These are phyloP conservation scores for Phytophthora brassicae DNA, from an alignment of 352 stramenopile species.

Conservation along the genomic window DNA sequence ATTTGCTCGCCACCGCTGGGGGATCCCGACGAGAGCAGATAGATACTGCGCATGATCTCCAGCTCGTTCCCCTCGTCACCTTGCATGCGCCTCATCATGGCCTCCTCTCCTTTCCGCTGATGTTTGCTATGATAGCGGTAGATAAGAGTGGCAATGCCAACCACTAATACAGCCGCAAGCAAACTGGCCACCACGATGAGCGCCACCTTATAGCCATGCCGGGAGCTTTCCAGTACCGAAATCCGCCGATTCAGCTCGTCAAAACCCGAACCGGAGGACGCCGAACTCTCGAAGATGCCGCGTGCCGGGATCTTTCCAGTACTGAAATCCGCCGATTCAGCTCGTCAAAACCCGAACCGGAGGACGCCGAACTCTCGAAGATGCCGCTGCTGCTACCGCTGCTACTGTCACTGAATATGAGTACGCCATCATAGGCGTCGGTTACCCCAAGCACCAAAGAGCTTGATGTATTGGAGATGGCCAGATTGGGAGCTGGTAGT, in stretches of 20 bases:
- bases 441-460: constrained; percentile 44
- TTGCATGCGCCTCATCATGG: constrained; percentile 39
- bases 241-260: constrained; percentile 22
- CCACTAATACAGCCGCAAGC: constrained; percentile 14
- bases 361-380: constrained; percentile 8
- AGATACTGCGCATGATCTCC: constrained; percentile 46
- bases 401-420: constrained; percentile 5
- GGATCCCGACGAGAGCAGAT: constrained; percentile 39
- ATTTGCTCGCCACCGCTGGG: constrained; percentile 11
- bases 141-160: constrained; percentile 1
- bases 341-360: constrained; percentile 23
- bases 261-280: constrained; percentile 16
- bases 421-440: constrained; percentile 51
- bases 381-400: constrained; percentile 10
- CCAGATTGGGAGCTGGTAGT: constrained; percentile 37
- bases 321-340: constrained; percentile 18
- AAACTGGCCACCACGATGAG: constrained; percentile 35
- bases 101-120: constrained; percentile 37
- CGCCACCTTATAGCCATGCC: constrained; percentile 32
- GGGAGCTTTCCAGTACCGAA: constrained; percentile 23
- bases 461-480: constrained; percentile 35
- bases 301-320: constrained; percentile 24
- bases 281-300: constrained; percentile 9
- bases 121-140: constrained; percentile 22
- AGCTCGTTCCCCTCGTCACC: constrained; percentile 44